These are phyloP conservation scores for Scedosporium apiospermum DNA, from an alignment of 2,329 filamentous ascomycete genomes.

Conservation along the genomic window DNA sequence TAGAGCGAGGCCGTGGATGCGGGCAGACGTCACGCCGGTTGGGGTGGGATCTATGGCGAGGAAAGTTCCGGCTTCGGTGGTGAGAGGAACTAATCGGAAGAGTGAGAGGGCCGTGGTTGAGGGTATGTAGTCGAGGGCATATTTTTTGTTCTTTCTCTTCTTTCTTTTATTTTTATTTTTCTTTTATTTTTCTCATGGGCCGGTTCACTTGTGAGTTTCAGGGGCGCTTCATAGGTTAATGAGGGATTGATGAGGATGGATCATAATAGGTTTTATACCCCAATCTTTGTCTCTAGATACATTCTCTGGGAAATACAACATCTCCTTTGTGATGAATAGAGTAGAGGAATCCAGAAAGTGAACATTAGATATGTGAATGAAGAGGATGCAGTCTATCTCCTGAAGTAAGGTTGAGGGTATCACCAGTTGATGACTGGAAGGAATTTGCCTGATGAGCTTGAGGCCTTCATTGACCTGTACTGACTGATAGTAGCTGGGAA, in stretches of 20 bases:
- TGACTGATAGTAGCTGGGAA: too few relatives aligned
- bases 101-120: constrained; percentile 47
- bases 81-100: constrained; percentile 22
- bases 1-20: constrained; percentile 2
- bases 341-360: neutral
- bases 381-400: too few relatives aligned
- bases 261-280: constrained; percentile 1
- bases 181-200: neutral
- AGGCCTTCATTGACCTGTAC: too few relatives aligned
- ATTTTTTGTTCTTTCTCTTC: constrained; percentile 4
- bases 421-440: too few relatives aligned
- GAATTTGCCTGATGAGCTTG: too few relatives aligned
- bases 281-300: neutral
- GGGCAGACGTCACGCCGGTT: neutral
- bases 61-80: neutral
- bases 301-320: neutral
- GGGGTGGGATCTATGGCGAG: neutral
- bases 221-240: neutral
- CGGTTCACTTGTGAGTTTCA: neutral
- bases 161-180: constrained; percentile 3
- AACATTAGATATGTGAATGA: neutral
- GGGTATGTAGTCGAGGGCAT: constrained; percentile 13
- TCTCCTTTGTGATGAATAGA: neutral
- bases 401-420: neutral
- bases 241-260: neutral